A percentile compares a stretch with the other conserved stretches of the same genome.
Evolutionary conservation across 1,284 basidiomycete species (phyloP).

Genomic region (Fistulinella cinereoalba): DNA sequence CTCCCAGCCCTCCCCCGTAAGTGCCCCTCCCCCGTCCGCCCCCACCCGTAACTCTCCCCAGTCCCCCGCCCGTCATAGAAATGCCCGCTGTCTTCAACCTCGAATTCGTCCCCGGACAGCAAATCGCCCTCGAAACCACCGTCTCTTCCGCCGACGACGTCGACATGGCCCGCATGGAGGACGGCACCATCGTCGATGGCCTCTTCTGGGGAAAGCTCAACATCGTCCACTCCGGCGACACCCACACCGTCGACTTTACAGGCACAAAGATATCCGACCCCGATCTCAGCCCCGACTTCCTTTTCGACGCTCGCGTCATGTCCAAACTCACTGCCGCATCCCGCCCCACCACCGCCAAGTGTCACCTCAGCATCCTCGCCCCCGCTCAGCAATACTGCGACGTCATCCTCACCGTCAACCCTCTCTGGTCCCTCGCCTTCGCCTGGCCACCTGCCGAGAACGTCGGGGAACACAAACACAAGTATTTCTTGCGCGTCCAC

Average conservation of each 20-base stretch:
- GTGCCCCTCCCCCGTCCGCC: too few species aligned
- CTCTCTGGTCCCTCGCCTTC: conserved; percentile 65
- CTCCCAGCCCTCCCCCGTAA: conserved; percentile 64
- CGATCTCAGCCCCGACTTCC: conserved; percentile 61
- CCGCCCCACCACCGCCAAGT: conserved; percentile 70
- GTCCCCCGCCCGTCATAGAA: conserved; percentile 77
- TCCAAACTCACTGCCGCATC: conserved; percentile 67
- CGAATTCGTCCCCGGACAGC: conserved; percentile 70
- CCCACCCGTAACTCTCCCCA: too few species aligned
- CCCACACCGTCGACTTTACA: conserved; percentile 73
- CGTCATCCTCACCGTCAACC: conserved; percentile 63
- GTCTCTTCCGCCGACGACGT: conserved; percentile 71
- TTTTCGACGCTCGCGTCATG: conserved; percentile 72
- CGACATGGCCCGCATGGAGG: conserved; percentile 85
- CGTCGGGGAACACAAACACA: conserved; percentile 65
- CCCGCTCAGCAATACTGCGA: conserved; percentile 74
- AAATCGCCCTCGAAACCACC: conserved; percentile 71
- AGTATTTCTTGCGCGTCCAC: conserved; percentile 75
- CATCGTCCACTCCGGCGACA: conserved; percentile 72
- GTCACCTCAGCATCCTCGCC: conserved; percentile 66
- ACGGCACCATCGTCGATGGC: conserved; percentile 77
- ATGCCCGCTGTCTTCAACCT: conserved; percentile 81
- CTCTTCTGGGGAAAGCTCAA: conserved; percentile 81
- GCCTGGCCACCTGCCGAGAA: conserved; percentile 75
- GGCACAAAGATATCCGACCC: conserved; percentile 65